Conservation (phyloP, 2,329 filamentous ascomycete species). For the Corynespora cassiicola region DNA sequence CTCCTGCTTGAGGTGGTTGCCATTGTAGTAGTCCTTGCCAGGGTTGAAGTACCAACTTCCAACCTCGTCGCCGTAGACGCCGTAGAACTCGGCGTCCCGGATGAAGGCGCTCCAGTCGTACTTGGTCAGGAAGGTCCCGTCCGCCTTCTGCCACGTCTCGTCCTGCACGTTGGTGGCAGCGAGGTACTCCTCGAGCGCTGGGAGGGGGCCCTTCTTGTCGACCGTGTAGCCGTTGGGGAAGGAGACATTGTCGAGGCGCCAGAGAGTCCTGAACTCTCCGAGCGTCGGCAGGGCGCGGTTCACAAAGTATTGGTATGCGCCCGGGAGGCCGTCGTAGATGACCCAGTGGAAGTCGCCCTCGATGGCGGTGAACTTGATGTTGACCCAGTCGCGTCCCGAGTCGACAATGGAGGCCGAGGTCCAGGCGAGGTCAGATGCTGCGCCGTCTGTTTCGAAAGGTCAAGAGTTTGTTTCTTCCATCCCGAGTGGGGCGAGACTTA, state of each 20-base stretch:
- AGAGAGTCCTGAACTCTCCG: constrained; percentile 59
- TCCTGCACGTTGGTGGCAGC: constrained; percentile 59
- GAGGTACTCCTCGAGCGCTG: constrained; percentile 52
- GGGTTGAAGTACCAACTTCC: constrained; percentile 60
- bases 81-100: constrained; percentile 53
- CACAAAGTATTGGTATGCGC: constrained; percentile 64
- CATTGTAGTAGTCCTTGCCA: constrained; percentile 61
- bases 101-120: constrained; percentile 56
- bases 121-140: constrained; percentile 60
- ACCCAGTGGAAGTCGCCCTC: constrained; percentile 62
- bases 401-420: constrained; percentile 54
- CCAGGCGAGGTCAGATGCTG: constrained; percentile 55
- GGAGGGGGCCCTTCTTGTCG: constrained; percentile 54
- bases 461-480: constrained; percentile 5
- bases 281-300: constrained; percentile 57
- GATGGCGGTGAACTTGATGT: constrained; percentile 55
- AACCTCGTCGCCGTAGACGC: constrained; percentile 57
- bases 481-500: constrained; percentile 20
- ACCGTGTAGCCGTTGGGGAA: constrained; percentile 57
- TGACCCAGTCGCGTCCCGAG: constrained; percentile 52
- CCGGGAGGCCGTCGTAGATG: constrained; percentile 55
- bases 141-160: constrained; percentile 58
- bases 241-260: constrained; percentile 56
- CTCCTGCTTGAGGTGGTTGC: constrained; percentile 61
- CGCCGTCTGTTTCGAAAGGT: constrained; percentile 47